Percentiles rank a stretch among this genome's conserved stretches.
phyloP scores from a whole-genome alignment of 2,329 filamentous ascomycete species.

The Penicillium sp. region DNA sequence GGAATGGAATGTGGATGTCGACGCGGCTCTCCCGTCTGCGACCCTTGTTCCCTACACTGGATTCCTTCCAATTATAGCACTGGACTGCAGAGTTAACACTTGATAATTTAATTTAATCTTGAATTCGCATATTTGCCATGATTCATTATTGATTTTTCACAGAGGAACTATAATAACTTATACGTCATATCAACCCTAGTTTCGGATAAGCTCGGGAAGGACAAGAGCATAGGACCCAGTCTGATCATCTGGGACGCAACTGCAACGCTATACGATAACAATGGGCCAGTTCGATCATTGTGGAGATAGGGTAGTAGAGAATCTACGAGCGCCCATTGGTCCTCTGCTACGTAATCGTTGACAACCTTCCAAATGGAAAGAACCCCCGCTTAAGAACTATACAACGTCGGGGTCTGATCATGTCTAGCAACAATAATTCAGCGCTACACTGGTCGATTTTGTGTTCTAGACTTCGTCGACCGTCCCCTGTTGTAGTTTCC shows the following conservation, averaged over 20 bases:
- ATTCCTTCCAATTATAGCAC: background rate
- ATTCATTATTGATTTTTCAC: background rate
- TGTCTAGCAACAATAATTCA: background rate
- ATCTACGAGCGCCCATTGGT: constrained; percentile 4
- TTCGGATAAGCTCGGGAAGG: background rate
- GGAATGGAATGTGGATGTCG: constrained; percentile 8
- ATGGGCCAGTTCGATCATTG: constrained; percentile 17
- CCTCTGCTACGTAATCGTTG: background rate
- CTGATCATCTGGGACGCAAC: constrained; percentile 18
- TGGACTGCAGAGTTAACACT: too few relatives aligned
- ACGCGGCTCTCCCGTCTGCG: background rate
- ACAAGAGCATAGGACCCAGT: constrained; percentile 1
- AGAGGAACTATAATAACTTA: background rate
- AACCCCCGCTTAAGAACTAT: background rate
- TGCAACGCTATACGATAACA: constrained; percentile 23
- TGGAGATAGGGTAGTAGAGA: constrained; percentile 22
- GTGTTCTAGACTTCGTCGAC: background rate
- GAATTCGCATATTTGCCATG: background rate
- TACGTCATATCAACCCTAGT: constrained; percentile 9
- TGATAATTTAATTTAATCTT: background rate
- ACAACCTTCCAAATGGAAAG: background rate
- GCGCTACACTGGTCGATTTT: background rate
- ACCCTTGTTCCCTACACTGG: background rate
- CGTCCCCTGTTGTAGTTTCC: background rate
- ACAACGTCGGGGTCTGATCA: background rate